phyloP scores from a whole-genome alignment of 192 early-diverging fungal genomes.

The Podila verticillata region DNA sequence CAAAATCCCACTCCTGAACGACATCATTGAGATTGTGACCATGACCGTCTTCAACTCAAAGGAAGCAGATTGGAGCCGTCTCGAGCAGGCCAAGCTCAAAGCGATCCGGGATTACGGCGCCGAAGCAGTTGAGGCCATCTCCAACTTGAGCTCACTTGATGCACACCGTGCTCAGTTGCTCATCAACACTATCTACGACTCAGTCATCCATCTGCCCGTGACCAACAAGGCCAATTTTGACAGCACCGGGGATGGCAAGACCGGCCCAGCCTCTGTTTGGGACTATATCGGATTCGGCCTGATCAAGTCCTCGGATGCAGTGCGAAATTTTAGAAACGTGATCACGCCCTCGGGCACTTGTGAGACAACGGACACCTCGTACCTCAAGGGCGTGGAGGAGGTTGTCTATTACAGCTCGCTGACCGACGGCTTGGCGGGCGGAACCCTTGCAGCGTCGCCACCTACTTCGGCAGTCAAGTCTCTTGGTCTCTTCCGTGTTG shows the following conservation, averaged over 20 bases:
- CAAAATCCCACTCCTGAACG: conserved; percentile 28
- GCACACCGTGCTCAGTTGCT: conserved; percentile 11
- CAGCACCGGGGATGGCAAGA: neutral
- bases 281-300: conserved; percentile 34
- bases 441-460: conserved; percentile 21
- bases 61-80: conserved; percentile 33
- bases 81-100: conserved; percentile 32
- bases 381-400: conserved; percentile 44
- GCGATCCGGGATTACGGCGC: conserved; percentile 23
- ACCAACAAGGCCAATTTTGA: conserved; percentile 20
- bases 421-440: conserved; percentile 31
- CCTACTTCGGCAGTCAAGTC: conserved; percentile 15
- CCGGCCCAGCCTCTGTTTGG: conserved; percentile 1
- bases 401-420: conserved; percentile 38
- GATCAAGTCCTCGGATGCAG: conserved; percentile 38
- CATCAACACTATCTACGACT: conserved; percentile 31
- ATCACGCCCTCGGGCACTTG: conserved; percentile 20
- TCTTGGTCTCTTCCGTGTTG: conserved; percentile 15
- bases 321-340: conserved; percentile 23
- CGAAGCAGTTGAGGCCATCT: conserved; percentile 11
- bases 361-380: conserved; percentile 42
- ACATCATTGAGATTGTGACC: conserved; percentile 36
- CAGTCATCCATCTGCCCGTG: conserved; percentile 31
- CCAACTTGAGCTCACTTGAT: conserved; percentile 19
- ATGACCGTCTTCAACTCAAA: conserved; percentile 9